These are phyloP conservation scores for Tricholoma sp. DNA, from an alignment of 768 basidiomycete genomes.

Conservation along the genomic window DNA sequence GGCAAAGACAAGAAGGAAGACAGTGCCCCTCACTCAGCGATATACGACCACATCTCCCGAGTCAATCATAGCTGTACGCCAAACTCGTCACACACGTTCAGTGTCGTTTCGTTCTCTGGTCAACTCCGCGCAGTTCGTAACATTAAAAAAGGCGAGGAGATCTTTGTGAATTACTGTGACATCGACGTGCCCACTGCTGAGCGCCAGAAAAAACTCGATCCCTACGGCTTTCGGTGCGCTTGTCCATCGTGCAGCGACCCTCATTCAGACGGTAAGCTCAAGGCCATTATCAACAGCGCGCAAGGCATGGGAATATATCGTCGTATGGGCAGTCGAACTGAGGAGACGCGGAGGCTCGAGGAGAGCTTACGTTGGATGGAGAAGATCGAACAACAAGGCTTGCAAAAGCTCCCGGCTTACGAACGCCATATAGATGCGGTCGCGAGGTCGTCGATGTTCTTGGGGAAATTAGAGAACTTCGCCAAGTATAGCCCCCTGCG, in stretches of 20 bases:
- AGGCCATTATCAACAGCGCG: neutral
- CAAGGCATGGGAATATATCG: neutral
- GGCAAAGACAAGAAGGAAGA: neutral
- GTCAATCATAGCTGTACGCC: constrained; percentile 2
- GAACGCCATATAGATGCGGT: neutral
- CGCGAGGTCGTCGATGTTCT: neutral
- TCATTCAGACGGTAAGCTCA: neutral
- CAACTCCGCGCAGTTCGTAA: neutral
- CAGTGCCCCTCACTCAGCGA: neutral
- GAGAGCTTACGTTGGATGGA: neutral
- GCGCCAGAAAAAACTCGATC: neutral
- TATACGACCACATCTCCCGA: neutral
- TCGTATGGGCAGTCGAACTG: neutral
- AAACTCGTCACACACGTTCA: neutral
- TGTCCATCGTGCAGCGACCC: neutral
- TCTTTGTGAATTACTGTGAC: neutral
- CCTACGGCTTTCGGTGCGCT: neutral
- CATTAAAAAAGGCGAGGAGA: neutral
- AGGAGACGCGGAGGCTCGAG: neutral
- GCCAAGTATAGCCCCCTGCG: neutral
- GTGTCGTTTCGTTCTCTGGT: neutral
- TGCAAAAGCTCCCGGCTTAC: neutral
- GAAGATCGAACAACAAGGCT: neutral
- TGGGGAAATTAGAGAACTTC: neutral
- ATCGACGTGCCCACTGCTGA: neutral